Evolutionary conservation across 1,284 basidiomycete genomes (phyloP), one percentile per base, ranked within the genome.

Genomic region (Coniophora puteana): DNA sequence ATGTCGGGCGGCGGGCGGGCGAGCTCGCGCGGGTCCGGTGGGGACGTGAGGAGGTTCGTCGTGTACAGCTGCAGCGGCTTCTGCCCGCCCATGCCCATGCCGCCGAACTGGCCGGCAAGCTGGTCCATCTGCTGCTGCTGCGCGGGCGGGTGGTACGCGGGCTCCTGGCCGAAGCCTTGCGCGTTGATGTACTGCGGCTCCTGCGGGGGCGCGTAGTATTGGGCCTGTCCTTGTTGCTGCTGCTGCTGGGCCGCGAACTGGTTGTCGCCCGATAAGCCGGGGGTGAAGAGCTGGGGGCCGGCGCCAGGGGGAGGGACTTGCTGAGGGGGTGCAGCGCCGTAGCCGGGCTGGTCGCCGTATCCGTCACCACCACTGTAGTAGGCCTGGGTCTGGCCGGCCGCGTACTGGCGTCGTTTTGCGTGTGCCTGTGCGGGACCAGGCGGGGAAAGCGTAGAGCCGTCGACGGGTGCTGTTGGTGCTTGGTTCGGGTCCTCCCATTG

Each of bases 201-300:
- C 32, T 65, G 61, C 18, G 68, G 69, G 14, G 66, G 63, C 4
- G 63, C 66, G 49, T 73, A 81, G 58, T 80, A 79, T 14, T 68
- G 51, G 26, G 66, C 58, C 46, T 72, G 77, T 51, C 66, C 55
- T 33, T 61, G 57, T 43, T 61, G 53, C 49, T 66, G 62, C 36
- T 59, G 59, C 49, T 74, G 74, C 53, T 82, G 82, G 32, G 68
- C 64, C 37, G 75, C 70, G 54, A 82, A 83, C 58, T 79, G 77
- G 45, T 76, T 76, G 51, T 85, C 82, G 4, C 65, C 74, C 12
- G 76, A 78, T 40, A 86, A 63, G 5, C 89, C 92, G 8, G 92
- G 92, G 0, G 92, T 93, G 61, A 94, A 94, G 51, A 93, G 79
- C 54, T 90, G 87, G 13, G n/a, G n/a, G n/a, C n/a, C n/a, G n/a